These are phyloP conservation scores for Salix purpurea DNA, from an alignment of 345 rosid species.

Conservation along the genomic window DNA sequence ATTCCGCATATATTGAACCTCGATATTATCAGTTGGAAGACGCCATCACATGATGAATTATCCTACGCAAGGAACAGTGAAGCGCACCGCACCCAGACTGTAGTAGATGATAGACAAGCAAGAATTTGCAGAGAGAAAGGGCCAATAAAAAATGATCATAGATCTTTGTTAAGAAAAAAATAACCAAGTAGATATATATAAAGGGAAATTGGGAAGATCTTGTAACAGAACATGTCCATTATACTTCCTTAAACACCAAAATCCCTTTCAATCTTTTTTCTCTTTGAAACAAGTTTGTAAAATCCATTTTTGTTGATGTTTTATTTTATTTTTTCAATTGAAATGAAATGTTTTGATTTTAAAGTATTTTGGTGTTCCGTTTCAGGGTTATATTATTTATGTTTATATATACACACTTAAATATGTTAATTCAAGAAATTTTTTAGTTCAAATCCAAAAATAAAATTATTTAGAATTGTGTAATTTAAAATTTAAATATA, in stretches of 20 bases:
- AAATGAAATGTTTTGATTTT: no score
- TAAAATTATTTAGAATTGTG: no score
- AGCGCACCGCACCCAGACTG: neutral
- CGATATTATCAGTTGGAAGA: neutral
- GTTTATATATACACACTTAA: no score
- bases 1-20: neutral
- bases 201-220: neutral
- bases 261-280: neutral
- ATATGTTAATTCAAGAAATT: no score
- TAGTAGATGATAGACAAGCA: neutral
- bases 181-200: neutral
- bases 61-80: neutral
- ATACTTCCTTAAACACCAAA: neutral
- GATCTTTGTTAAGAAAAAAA: neutral
- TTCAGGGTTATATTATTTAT: no score
- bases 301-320: no score
- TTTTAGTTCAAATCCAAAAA: no score
- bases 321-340: no score
- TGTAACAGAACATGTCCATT: neutral
- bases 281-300: neutral
- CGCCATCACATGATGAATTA: neutral
- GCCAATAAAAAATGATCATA: neutral
- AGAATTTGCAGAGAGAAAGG: conserved; percentile 9
- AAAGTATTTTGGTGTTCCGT: fast-evolving
- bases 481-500: no score